Percentiles rank a stretch among this genome's conserved stretches.
Conservation (phyloP, 129 eudicot species). For the Mikania micrantha region DNA sequence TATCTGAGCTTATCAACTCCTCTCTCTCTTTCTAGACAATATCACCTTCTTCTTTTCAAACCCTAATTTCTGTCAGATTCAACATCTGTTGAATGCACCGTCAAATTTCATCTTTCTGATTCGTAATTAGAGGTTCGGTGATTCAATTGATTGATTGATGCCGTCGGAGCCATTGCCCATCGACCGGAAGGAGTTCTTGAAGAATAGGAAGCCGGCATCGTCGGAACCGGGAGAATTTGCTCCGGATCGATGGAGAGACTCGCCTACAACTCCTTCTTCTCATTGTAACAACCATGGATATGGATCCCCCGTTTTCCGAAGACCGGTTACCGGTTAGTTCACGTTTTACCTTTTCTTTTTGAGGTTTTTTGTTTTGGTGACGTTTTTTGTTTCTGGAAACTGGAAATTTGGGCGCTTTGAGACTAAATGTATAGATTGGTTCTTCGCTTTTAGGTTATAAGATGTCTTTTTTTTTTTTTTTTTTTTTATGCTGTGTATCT, state of each 20-base stretch:
- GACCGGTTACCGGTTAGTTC: constrained; percentile 37
- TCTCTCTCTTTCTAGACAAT: constrained; percentile 25
- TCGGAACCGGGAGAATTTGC: constrained; percentile 20
- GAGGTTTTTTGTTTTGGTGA: neutral
- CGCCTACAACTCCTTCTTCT: constrained; percentile 29
- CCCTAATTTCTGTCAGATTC: constrained; percentile 9
- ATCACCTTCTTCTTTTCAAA: constrained; percentile 8
- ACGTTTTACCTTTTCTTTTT: neutral
- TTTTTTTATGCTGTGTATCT: constrained; percentile 5
- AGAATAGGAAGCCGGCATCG: constrained; percentile 44
- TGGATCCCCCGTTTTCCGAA: constrained; percentile 14
- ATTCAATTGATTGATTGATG: constrained; percentile 53
- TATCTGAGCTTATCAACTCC: constrained; percentile 24
- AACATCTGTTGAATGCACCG: constrained; percentile 3
- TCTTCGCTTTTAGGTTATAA: neutral
- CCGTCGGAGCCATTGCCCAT: constrained; percentile 77
- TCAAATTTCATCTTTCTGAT: neutral
- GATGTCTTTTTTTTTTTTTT: neutral
- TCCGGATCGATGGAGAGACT: constrained; percentile 44
- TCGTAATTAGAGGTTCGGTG: constrained; percentile 3
- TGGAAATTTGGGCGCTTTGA: constrained; percentile 9
- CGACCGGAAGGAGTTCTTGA: constrained; percentile 74
- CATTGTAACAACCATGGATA: constrained; percentile 18
- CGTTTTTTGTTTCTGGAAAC: neutral
- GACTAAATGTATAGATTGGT: neutral